These are phyloP conservation scores for Sicyos edulis DNA, from an alignment of 306 rosid species.

Conservation along the genomic window DNA sequence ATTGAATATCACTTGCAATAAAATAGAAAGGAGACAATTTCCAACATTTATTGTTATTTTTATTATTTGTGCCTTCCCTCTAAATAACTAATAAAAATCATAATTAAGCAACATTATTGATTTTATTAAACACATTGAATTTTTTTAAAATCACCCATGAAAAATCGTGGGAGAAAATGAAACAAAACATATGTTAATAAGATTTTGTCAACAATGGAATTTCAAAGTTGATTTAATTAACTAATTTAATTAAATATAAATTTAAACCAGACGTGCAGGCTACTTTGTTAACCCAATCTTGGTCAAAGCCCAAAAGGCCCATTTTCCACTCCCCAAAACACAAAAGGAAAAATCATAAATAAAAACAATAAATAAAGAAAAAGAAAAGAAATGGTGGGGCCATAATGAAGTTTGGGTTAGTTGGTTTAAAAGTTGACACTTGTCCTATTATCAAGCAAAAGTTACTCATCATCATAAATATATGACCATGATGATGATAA, in stretches of 20 bases:
- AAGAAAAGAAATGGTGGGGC: slow-evolving; percentile 1
- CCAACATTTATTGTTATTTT: too few relatives aligned
- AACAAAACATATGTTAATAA: neutral
- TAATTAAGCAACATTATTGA: neutral
- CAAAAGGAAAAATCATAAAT: too few relatives aligned
- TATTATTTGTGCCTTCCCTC: too few relatives aligned
- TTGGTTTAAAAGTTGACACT: slow-evolving; percentile 31
- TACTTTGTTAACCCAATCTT: slow-evolving; percentile 12
- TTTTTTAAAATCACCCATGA: neutral
- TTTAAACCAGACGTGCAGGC: slow-evolving; percentile 31
- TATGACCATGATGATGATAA: neutral
- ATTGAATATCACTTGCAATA: too few relatives aligned
- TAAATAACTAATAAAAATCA: neutral
- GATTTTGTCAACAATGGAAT: too few relatives aligned
- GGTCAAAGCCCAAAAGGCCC: slow-evolving; percentile 36
- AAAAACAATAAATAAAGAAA: too few relatives aligned
- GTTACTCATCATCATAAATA: slow-evolving; percentile 26
- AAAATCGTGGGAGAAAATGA: neutral
- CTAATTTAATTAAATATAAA: slow-evolving; percentile 18
- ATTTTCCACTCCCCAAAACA: slow-evolving; percentile 7
- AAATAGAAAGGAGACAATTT: too few relatives aligned
- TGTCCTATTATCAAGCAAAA: slow-evolving; percentile 29
- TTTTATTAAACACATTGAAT: neutral
- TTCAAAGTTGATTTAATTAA: neutral
- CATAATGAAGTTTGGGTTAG: slow-evolving; percentile 14